Percentiles rank a stretch among this genome's conserved stretches.
These are phyloP conservation scores for Casuarina cunninghamiana DNA, from an alignment of 306 rosid genomes.

Conservation along the genomic window DNA sequence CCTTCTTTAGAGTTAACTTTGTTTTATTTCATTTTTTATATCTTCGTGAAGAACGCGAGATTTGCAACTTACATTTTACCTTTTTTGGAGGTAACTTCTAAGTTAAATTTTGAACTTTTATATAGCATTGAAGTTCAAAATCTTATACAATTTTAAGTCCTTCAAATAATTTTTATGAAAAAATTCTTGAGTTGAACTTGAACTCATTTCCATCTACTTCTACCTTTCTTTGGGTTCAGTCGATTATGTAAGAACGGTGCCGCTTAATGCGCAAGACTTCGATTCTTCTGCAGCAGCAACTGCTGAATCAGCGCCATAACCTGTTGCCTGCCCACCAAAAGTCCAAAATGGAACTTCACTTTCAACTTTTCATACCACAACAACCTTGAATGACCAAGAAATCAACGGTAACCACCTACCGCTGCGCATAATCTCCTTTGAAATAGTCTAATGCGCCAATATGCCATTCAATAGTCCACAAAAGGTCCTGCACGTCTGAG, in stretches of 20 bases:
- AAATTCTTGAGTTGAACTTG: too few relatives aligned
- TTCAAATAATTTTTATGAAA: too few relatives aligned
- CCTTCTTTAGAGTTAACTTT: too few relatives aligned
- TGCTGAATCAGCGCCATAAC: not conserved
- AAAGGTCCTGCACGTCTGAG: too few relatives aligned
- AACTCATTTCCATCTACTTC: too few relatives aligned
- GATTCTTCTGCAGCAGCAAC: not conserved
- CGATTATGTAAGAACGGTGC: too few relatives aligned
- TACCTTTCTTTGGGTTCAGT: too few relatives aligned
- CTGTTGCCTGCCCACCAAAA: not conserved
- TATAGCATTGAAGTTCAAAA: too few relatives aligned
- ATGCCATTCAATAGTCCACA: not conserved
- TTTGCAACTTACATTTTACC: too few relatives aligned
- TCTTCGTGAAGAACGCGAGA: not conserved
- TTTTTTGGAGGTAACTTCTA: too few relatives aligned
- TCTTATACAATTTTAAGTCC: too few relatives aligned
- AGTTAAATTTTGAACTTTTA: too few relatives aligned
- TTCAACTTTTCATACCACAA: not conserved
- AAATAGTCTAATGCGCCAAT: not conserved
- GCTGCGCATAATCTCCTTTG: not conserved
- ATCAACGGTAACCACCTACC: constrained; percentile 4
- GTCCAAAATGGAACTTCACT: not conserved
- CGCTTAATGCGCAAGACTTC: constrained; percentile 1
- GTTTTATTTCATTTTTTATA: not conserved
- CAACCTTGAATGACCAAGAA: not conserved